Evolutionary conservation across 345 rosid genomes (phyloP), one percentile per base, ranked within the genome.

Genomic region (Boechera retrofracta): DNA sequence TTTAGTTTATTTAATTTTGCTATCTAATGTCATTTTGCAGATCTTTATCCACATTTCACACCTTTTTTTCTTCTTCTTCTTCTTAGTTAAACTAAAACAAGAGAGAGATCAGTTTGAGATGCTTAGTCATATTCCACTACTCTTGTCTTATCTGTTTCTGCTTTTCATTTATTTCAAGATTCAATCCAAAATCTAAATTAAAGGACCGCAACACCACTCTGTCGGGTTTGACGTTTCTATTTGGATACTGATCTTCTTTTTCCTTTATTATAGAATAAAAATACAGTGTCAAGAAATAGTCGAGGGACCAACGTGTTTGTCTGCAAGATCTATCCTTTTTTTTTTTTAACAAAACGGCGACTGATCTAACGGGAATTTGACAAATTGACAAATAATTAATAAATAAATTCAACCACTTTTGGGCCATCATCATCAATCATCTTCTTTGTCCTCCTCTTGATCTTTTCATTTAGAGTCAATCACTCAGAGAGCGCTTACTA

Each of bases 391-490:
- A 8, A 55, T 7, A 5, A 64, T 1, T 57, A 10, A 24, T 41
- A 11, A 77, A 57, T 38, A 12, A 77, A 65, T 57, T 59, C 41
- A 78, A 52, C 73, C 29, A 78, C 81, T 66, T 48, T 60, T 77
- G 68, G 77, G 68, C 73, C 72, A 71, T 72, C 45, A 36, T 5
- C 55, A 49, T 48, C 26, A 21, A 21, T 21, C 24, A 29, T 57
- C 77, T 2, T 58, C 54, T 18, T 39, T 32, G 21, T 51, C 69
- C 69, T 24, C 18, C 12, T 44, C 21, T 45, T 69, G 59, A 32
- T 58, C 73, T 60, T 11, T 51, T 44, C 75, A 41, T 42, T 53
- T 24, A 16, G 28, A 51, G 41, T 26, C 59, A 79, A 52, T 67
- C 12, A 66, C 69, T 72, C 56, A 49, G 8, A 51, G n/a, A 6